Conservation (phyloP, 73 alveolate species). For the Halteria grandinella region DNA sequence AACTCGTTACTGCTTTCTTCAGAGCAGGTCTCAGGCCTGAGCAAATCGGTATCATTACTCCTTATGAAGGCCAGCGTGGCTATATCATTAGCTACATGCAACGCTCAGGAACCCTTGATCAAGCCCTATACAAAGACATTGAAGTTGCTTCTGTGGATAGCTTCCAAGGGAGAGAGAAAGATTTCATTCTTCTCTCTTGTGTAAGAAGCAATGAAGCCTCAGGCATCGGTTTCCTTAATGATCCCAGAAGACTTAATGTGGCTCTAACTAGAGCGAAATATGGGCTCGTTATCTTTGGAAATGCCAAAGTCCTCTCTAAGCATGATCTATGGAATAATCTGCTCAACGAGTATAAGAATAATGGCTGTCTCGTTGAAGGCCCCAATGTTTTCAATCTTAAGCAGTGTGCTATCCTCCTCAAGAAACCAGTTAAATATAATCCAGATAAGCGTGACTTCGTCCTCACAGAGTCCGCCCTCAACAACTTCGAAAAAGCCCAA, state of each 20-base stretch:
- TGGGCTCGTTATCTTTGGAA: slow-evolving; percentile 98
- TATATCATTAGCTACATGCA: slow-evolving; percentile 85
- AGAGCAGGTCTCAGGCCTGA: slow-evolving; percentile 92
- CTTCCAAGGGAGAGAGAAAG: slow-evolving; percentile 99
- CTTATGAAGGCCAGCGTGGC: slow-evolving; percentile 99
- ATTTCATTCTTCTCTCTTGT: slow-evolving; percentile 97
- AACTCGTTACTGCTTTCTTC: slow-evolving; percentile 88
- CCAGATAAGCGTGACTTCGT: slow-evolving; percentile 66
- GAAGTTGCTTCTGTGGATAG: slow-evolving; percentile 99
- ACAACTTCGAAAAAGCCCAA: slow-evolving; percentile 32
- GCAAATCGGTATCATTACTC: slow-evolving; percentile 99
- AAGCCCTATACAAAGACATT: slow-evolving; percentile 77
- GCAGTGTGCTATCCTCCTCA: slow-evolving; percentile 68
- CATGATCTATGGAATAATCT: slow-evolving; percentile 93
- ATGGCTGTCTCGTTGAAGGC: slow-evolving; percentile 97
- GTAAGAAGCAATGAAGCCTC: slow-evolving; percentile 96
- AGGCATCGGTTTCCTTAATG: slow-evolving; percentile 98
- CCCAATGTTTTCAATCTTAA: slow-evolving; percentile 74
- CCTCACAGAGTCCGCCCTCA: slow-evolving; percentile 48
- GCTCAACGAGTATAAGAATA: slow-evolving; percentile 94
- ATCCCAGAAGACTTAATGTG: slow-evolving; percentile 99
- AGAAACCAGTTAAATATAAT: slow-evolving; percentile 72
- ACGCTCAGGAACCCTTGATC: slow-evolving; percentile 76
- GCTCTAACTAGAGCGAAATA: slow-evolving; percentile 99
- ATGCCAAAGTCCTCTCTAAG: slow-evolving; percentile 88